Percentiles rank a stretch among this genome's conserved stretches.
phyloP scores from a whole-genome alignment of 2,329 filamentous ascomycete genomes.

The Aspergillus novofumigatus region DNA sequence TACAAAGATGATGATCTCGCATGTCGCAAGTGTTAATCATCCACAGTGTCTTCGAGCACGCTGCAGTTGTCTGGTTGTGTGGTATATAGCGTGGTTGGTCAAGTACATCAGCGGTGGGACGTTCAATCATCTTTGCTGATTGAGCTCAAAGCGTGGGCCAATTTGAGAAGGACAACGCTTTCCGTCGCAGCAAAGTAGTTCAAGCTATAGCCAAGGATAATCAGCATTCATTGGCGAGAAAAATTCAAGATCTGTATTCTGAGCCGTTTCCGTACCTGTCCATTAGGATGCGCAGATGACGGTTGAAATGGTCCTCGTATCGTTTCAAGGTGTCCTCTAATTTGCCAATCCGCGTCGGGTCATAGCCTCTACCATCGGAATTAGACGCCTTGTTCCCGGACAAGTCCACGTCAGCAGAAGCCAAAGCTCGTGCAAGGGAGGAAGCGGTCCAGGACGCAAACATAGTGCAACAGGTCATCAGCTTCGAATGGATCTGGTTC shows the following conservation, averaged over 20 bases:
- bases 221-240: not conserved
- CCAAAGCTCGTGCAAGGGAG: constrained; percentile 78
- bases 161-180: constrained; percentile 85
- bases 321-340: constrained; percentile 83
- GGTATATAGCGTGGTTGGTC: not conserved
- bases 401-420: constrained; percentile 77
- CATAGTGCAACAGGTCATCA: constrained; percentile 92
- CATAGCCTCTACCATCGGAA: constrained; percentile 45
- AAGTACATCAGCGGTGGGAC: not conserved
- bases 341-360: constrained; percentile 63
- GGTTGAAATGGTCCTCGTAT: constrained; percentile 89
- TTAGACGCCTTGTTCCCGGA: constrained; percentile 27
- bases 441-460: constrained; percentile 82
- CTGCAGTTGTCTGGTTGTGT: not conserved
- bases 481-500: constrained; percentile 84
- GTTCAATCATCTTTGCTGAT: constrained; percentile 41
- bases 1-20: not conserved
- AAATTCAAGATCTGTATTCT: constrained; percentile 3
- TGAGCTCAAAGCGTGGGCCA: constrained; percentile 48
- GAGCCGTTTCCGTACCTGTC: constrained; percentile 55
- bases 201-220: constrained; percentile 39
- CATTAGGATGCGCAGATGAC: constrained; percentile 87
- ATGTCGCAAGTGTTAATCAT: not conserved
- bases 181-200: constrained; percentile 98
- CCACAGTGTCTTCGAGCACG: not conserved